Base-by-base conservation (phyloP, 768 basidiomycete species). In the Mycena vulgaris region DNA sequence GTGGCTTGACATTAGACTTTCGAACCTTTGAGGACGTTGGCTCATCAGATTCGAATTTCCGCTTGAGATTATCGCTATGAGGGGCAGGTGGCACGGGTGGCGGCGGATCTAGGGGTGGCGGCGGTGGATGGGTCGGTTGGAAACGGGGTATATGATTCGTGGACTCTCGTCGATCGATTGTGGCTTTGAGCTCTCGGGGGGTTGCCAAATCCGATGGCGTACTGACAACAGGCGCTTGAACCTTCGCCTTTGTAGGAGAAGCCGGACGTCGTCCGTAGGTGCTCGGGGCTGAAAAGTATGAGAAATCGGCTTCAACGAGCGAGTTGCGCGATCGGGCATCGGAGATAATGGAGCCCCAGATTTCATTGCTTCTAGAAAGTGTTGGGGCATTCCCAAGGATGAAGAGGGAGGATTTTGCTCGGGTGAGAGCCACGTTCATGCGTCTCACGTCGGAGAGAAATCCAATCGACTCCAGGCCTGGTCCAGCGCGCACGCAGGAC, bases 361-460 rank as follows among this genome's bases (percentile, higher is more conserved):
- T 89, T 21, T 85, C 82, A 74, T 97, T 92, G 72, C 95, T 95
- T 62, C 96, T 85, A 79, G 96, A 93, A 7, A 99, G 86, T 1
- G 97, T 99, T 9, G 95, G 84, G 16, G 92, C 92, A 79, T 99
- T 92, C 9, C 98, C 98, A 33, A 99, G 86, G 63, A 99, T 91
- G 80, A 96, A 99, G 3, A 99, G 82, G 13, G 97, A 98, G 9
- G 95, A 95, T 75, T 93, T 94, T 3, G 97, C 95, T 75, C 98
- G 91, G n/a, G 97, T 99, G 28, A 99, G 83, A 31, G 97, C 97
- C n/a, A 99, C 97, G 80, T 99, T 99, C 94, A 99, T 97, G 49
- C 97, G 92, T 49, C 97, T 91, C 25, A 86, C 79, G 79, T 97
- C 94, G 90, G 90, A 88, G 75, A 99, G 87, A 85, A 99, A 99